phyloP scores from a whole-genome alignment of 768 basidiomycete species.

The Fistulinella prunicolor region DNA sequence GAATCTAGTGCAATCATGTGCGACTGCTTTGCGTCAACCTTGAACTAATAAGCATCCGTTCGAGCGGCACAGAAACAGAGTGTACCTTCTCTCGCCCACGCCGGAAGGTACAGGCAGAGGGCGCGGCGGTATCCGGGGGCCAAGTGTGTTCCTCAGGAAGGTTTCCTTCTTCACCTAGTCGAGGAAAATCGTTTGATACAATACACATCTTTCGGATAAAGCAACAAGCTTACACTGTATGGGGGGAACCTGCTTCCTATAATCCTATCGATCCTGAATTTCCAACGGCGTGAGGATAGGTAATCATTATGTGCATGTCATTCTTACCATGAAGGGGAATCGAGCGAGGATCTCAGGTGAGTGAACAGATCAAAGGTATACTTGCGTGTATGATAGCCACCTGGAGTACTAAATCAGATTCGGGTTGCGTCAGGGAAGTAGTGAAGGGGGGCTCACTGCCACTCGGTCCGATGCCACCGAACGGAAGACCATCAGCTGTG shows the following conservation, averaged over 20 bases:
- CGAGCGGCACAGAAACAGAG: background rate
- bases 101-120: constrained; percentile 4
- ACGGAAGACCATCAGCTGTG: constrained; percentile 60
- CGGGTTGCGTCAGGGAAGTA: background rate
- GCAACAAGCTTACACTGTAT: constrained; percentile 19
- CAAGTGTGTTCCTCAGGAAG: constrained; percentile 16
- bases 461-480: constrained; percentile 70
- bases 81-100: constrained; percentile 16
- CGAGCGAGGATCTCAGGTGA: constrained; percentile 57
- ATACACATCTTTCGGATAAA: background rate
- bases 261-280: constrained; percentile 22
- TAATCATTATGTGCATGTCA: background rate
- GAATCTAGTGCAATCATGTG: background rate
- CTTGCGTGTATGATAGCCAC: constrained; percentile 70
- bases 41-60: constrained; percentile 14
- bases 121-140: constrained; percentile 22
- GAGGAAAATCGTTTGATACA: background rate
- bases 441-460: constrained; percentile 51
- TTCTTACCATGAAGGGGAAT: constrained; percentile 37
- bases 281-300: background rate
- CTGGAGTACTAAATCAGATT: constrained; percentile 31
- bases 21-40: constrained; percentile 5
- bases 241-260: constrained; percentile 31
- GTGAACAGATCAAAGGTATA: constrained; percentile 77
- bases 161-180: constrained; percentile 26